Percentiles rank a stretch among this genome's conserved stretches.
phyloP scores from a whole-genome alignment of 371 early-diverging fungal species.

The Mortierella sp. region DNA sequence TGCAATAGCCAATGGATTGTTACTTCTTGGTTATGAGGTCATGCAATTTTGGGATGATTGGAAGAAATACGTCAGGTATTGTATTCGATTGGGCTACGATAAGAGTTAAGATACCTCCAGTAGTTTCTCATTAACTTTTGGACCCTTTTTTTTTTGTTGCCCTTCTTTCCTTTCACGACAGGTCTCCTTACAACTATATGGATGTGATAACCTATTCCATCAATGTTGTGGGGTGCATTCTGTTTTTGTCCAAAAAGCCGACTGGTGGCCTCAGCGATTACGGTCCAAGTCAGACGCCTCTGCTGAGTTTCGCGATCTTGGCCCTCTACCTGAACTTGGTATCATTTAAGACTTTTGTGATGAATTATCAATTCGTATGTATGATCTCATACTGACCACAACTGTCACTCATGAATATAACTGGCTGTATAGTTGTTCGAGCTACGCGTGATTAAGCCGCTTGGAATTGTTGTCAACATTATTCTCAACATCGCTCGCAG shows the following conservation, averaged over 20 bases:
- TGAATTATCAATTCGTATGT: no score
- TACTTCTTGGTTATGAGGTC: slow-evolving; percentile 19
- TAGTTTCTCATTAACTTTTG: no score
- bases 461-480: slow-evolving; percentile 53
- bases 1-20: slow-evolving; percentile 13
- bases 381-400: no score
- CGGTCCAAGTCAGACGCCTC: slow-evolving; percentile 30
- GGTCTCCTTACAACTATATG: slow-evolving; percentile 36
- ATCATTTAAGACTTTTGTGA: not conserved
- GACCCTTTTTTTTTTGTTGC: no score
- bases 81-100: no score
- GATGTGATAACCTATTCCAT: slow-evolving; percentile 16
- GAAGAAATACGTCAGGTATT: slow-evolving; percentile 38
- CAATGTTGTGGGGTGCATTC: slow-evolving; percentile 10
- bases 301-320: slow-evolving; percentile 38
- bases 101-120: no score
- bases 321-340: slow-evolving; percentile 40
- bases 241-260: slow-evolving; percentile 12
- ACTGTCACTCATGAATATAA: not conserved
- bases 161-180: no score
- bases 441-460: slow-evolving; percentile 38
- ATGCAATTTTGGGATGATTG: slow-evolving; percentile 16
- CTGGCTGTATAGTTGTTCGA: slow-evolving; percentile 37
- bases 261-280: not conserved
- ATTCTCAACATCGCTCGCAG: slow-evolving; percentile 39